Conservation (phyloP, 352 stramenopile species). For the Globisporangium barbulae region DNA sequence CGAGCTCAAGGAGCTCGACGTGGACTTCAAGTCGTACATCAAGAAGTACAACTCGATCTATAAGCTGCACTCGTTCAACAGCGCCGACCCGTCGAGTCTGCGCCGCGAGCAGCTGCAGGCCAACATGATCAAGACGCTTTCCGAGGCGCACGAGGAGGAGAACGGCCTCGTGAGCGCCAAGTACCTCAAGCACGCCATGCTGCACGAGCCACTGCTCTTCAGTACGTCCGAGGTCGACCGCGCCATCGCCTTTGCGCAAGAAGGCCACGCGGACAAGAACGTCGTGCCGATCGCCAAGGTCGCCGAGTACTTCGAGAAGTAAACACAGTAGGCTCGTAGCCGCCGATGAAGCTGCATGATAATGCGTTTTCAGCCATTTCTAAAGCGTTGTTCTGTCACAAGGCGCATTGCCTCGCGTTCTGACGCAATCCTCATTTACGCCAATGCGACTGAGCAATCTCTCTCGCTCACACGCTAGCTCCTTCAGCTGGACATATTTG, state of each 20-base stretch:
- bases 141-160: constrained; percentile 62
- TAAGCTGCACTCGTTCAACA: constrained; percentile 73
- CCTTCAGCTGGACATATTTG: too few relatives aligned
- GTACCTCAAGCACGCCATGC: constrained; percentile 64
- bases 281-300: constrained; percentile 15
- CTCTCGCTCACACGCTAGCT: too few relatives aligned
- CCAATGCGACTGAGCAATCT: too few relatives aligned
- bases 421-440: too few relatives aligned
- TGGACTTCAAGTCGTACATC: constrained; percentile 81
- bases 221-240: constrained; percentile 65
- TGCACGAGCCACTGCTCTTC: constrained; percentile 76
- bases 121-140: constrained; percentile 69
- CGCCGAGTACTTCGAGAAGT: constrained; percentile 16
- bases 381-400: too few relatives aligned
- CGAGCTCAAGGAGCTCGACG: constrained; percentile 80
- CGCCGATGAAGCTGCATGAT: neutral
- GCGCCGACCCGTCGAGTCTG: constrained; percentile 30
- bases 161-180: constrained; percentile 45
- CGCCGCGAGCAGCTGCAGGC: constrained; percentile 62
- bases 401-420: too few relatives aligned
- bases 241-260: constrained; percentile 46
- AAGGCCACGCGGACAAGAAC: constrained; percentile 35
- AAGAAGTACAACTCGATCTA: constrained; percentile 79
- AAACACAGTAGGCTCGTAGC: neutral
- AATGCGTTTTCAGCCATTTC: too few relatives aligned